Evolutionary conservation across 805 yeast species (phyloP).

Genomic region (Metschnikowia proteae): DNA sequence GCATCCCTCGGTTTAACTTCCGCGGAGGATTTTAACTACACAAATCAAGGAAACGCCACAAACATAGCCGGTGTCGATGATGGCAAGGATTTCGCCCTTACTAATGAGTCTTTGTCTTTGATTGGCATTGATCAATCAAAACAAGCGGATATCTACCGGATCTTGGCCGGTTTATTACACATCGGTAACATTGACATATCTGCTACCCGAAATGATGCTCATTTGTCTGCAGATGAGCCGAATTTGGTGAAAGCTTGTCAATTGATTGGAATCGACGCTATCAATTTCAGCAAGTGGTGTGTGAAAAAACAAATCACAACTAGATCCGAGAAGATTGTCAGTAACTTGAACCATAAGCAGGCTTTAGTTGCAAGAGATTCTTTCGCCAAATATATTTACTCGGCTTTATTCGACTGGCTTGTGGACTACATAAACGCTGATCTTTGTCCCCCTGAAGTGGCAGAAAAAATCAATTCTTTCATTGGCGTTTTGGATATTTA

Average conservation of each 20-base stretch:
- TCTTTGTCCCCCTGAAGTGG: slow-evolving; percentile 71
- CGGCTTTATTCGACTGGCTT: slow-evolving; percentile 93
- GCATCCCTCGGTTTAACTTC: slow-evolving; percentile 54
- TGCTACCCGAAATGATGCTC: slow-evolving; percentile 81
- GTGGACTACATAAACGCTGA: slow-evolving; percentile 80
- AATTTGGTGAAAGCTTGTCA: slow-evolving; percentile 78
- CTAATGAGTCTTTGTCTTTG: slow-evolving; percentile 69
- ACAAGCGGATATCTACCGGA: slow-evolving; percentile 67
- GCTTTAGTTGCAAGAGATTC: slow-evolving; percentile 93
- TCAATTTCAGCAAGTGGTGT: slow-evolving; percentile 80
- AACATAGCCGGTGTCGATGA: slow-evolving; percentile 78
- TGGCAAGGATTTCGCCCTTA: slow-evolving; percentile 67
- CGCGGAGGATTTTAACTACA: slow-evolving; percentile 70
- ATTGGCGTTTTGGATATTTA: slow-evolving; percentile 97
- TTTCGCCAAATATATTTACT: slow-evolving; percentile 90
- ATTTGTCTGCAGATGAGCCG: slow-evolving; percentile 81
- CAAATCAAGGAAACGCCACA: slow-evolving; percentile 84
- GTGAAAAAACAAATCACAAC: slow-evolving; percentile 88
- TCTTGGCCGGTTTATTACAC: slow-evolving; percentile 85
- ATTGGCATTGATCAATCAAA: slow-evolving; percentile 65
- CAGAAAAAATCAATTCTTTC: slow-evolving; percentile 58
- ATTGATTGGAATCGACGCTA: slow-evolving; percentile 74
- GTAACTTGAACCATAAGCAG: slow-evolving; percentile 77
- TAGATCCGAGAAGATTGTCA: slow-evolving; percentile 86
- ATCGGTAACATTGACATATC: slow-evolving; percentile 88